A percentile compares a stretch with the other conserved stretches of the same genome.
Conservation (phyloP, 2,329 filamentous ascomycete genomes). For the Metarhizium anisopliae region DNA sequence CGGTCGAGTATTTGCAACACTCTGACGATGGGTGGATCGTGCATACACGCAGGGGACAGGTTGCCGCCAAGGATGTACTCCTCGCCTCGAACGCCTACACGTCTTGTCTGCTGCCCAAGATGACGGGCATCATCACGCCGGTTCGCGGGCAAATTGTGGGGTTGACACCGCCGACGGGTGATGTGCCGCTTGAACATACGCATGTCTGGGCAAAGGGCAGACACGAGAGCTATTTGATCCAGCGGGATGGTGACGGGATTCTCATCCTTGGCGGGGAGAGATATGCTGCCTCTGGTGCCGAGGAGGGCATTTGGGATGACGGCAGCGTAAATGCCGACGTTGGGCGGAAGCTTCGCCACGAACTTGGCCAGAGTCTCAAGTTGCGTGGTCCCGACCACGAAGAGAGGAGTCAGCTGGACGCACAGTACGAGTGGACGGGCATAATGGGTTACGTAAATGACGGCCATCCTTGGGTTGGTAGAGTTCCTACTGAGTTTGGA, state of each 20-base stretch:
- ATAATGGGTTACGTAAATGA: slow-evolving; percentile 72
- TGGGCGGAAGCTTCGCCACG: slow-evolving; percentile 43
- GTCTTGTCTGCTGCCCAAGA: slow-evolving; percentile 60
- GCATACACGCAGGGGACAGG: slow-evolving; percentile 58
- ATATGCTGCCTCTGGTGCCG: slow-evolving; percentile 36
- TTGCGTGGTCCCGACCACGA: slow-evolving; percentile 23
- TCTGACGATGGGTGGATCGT: slow-evolving; percentile 43
- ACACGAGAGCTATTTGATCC: slow-evolving; percentile 65
- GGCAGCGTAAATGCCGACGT: slow-evolving; percentile 46
- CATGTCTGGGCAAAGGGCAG: slow-evolving; percentile 50
- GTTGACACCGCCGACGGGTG: slow-evolving; percentile 44
- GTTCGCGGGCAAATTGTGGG: slow-evolving; percentile 66
- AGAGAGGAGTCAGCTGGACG: slow-evolving; percentile 36
- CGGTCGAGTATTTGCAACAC: slow-evolving; percentile 43
- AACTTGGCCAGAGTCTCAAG: slow-evolving; percentile 33
- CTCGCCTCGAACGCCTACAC: slow-evolving; percentile 82
- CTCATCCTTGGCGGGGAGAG: slow-evolving; percentile 67
- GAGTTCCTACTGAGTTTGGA: slow-evolving; percentile 43
- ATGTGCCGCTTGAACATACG: slow-evolving; percentile 39
- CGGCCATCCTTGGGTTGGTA: slow-evolving; percentile 60
- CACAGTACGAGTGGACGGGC: slow-evolving; percentile 64
- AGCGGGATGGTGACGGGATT: slow-evolving; percentile 49
- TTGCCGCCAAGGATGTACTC: slow-evolving; percentile 56
- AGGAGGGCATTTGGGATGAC: slow-evolving; percentile 50
- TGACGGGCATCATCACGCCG: slow-evolving; percentile 66